Evolutionary conservation across 1,139 yeast species (phyloP).

Genomic region (Insectozyma bohioensis): DNA sequence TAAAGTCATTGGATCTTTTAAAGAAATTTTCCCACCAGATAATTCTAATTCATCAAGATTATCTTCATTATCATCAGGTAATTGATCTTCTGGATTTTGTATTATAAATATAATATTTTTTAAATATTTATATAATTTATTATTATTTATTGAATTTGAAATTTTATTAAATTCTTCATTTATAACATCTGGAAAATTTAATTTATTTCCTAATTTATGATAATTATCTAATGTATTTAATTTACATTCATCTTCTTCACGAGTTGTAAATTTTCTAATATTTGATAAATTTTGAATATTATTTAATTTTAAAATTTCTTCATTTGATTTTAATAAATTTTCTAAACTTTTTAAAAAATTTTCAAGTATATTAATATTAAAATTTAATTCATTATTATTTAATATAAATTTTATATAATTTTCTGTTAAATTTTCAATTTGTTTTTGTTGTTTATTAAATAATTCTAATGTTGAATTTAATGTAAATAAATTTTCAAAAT

Average conservation of each 20-base stretch:
- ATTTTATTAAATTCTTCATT: constrained; percentile 5
- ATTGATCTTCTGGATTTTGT: constrained; percentile 40
- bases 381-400: constrained; percentile 9
- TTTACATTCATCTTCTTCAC: constrained; percentile 20
- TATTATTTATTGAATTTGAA: neutral
- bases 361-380: constrained; percentile 8
- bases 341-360: constrained; percentile 8
- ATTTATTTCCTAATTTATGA: constrained; percentile 12
- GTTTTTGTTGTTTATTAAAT: constrained; percentile 7
- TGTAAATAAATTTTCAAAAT: constrained; percentile 12
- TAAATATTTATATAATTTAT: constrained; percentile 21
- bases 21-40: constrained; percentile 65
- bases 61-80: constrained; percentile 40
- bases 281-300: constrained; percentile 6
- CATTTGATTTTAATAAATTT: constrained; percentile 3
- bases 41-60: constrained; percentile 57
- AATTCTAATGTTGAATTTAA: constrained; percentile 3
- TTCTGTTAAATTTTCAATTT: constrained; percentile 6
- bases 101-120: constrained; percentile 29
- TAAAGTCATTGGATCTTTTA: constrained; percentile 65
- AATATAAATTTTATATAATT: constrained; percentile 13
- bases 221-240: constrained; percentile 22
- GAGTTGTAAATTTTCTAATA: constrained; percentile 7
- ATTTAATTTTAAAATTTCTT: constrained; percentile 4
- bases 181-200: constrained; percentile 12